Percentiles rank a stretch among this genome's conserved stretches.
Conservation (phyloP, 1,284 basidiomycete genomes). For the Apiotrichum akiyoshidainum region DNA sequence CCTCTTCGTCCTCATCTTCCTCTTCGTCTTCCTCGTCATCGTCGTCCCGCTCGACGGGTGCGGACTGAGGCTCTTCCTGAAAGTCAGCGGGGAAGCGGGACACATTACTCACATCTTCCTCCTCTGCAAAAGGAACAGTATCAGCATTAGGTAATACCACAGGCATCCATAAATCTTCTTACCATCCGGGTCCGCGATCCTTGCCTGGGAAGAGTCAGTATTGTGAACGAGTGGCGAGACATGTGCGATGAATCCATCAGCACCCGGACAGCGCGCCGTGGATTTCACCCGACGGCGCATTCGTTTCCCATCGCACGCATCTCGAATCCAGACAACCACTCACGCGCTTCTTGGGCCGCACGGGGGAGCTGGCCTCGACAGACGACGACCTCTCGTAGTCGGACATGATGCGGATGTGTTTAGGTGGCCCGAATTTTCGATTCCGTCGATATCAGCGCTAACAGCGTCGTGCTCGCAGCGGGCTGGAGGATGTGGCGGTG, state of each 20-base stretch:
- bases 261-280: too few relatives aligned
- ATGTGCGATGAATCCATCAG: too few relatives aligned
- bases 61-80: slow-evolving; percentile 1
- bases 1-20: slow-evolving; percentile 44
- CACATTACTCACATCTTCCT: slow-evolving; percentile 26
- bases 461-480: too few relatives aligned
- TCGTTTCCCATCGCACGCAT: background rate
- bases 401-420: slow-evolving; percentile 22
- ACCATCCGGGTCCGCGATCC: slow-evolving; percentile 42
- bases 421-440: background rate
- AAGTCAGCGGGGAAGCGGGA: background rate
- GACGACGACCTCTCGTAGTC: slow-evolving; percentile 31
- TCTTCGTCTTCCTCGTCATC: slow-evolving; percentile 33
- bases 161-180: slow-evolving; percentile 4
- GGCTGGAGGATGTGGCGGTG: too few relatives aligned
- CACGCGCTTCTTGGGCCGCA: slow-evolving; percentile 37
- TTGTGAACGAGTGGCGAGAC: background rate
- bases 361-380: slow-evolving; percentile 18
- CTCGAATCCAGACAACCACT: slow-evolving; percentile 10
- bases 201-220: slow-evolving; percentile 25
- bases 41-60: slow-evolving; percentile 15
- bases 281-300: too few relatives aligned
- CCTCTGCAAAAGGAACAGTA: slow-evolving; percentile 8
- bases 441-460: too few relatives aligned
- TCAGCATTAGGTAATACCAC: background rate